Evolutionary conservation across 2,329 filamentous ascomycete species (phyloP).

Genomic region (Paramyrothecium roridum): DNA sequence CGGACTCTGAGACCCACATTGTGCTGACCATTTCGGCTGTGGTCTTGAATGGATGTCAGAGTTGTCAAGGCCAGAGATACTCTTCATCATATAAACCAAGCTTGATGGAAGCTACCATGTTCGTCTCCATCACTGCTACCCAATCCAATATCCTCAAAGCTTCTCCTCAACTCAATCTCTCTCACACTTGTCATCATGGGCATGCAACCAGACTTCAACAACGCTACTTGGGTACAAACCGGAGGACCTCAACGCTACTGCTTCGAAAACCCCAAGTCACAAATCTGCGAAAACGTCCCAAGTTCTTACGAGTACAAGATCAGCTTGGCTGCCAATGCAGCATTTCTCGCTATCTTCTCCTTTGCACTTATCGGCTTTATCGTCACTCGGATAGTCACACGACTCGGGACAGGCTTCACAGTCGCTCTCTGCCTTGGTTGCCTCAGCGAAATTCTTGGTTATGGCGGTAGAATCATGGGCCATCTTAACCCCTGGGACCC

Average conservation of each 20-base stretch:
- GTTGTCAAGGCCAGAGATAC: background rate
- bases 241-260: background rate
- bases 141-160: background rate
- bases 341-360: conserved; percentile 45
- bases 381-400: conserved; percentile 34
- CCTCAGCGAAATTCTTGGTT: conserved; percentile 53
- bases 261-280: background rate
- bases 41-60: background rate
- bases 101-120: background rate
- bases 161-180: background rate
- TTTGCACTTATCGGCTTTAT: conserved; percentile 37
- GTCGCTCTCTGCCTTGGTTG: conserved; percentile 49
- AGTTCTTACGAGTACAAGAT: background rate
- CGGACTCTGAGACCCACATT: background rate
- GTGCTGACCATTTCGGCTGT: background rate
- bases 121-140: background rate
- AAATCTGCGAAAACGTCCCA: background rate
- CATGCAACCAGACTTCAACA: background rate
- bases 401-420: conserved; percentile 44
- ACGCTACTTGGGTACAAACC: background rate
- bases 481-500: conserved; percentile 45
- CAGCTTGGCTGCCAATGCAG: conserved; percentile 36
- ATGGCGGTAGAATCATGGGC: conserved; percentile 52
- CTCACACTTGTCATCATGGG: background rate
- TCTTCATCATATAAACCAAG: background rate